A percentile compares a stretch with the other conserved stretches of the same genome.
These are phyloP conservation scores for Didymella keratinophila DNA, from an alignment of 2,329 filamentous ascomycete species.

Conservation along the genomic window DNA sequence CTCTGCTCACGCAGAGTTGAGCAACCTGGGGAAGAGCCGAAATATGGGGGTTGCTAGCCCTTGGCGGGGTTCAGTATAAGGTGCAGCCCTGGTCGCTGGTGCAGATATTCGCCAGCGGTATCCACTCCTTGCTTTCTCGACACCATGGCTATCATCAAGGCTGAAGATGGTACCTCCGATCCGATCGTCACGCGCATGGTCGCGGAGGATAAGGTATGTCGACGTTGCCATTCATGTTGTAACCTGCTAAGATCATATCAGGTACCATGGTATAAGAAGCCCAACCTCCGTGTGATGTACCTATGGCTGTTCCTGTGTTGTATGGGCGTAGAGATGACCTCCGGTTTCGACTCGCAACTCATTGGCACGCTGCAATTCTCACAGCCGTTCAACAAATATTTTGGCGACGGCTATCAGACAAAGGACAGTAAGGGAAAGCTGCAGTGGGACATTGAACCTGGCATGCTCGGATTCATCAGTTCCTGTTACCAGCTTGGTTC, in stretches of 20 bases:
- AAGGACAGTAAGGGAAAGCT: constrained; percentile 19
- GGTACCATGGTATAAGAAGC: constrained; percentile 55
- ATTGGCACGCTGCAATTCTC: constrained; percentile 51
- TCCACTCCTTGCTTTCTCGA: constrained; percentile 23
- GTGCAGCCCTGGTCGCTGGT: constrained; percentile 23
- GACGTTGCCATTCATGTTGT: neutral
- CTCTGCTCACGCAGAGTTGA: constrained; percentile 16
- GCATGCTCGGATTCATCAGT: constrained; percentile 46
- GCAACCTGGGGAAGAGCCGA: constrained; percentile 34
- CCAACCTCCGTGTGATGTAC: constrained; percentile 51
- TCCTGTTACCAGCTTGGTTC: constrained; percentile 49
- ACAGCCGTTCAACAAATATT: constrained; percentile 44
- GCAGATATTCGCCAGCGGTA: constrained; percentile 22
- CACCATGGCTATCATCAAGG: constrained; percentile 40
- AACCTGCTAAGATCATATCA: neutral
- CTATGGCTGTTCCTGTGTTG: constrained; percentile 48
- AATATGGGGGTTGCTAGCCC: constrained; percentile 7
- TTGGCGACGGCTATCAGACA: constrained; percentile 39
- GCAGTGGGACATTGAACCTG: constrained; percentile 34
- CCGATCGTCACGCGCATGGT: constrained; percentile 56
- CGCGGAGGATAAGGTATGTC: constrained; percentile 45
- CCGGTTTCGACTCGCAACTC: constrained; percentile 50
- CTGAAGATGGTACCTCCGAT: constrained; percentile 44
- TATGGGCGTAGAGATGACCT: constrained; percentile 52
- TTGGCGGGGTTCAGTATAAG: constrained; percentile 34